Percentiles rank a stretch among this genome's conserved stretches.
These are phyloP conservation scores for Sindora glabra DNA, from an alignment of 306 rosid genomes.

Conservation along the genomic window DNA sequence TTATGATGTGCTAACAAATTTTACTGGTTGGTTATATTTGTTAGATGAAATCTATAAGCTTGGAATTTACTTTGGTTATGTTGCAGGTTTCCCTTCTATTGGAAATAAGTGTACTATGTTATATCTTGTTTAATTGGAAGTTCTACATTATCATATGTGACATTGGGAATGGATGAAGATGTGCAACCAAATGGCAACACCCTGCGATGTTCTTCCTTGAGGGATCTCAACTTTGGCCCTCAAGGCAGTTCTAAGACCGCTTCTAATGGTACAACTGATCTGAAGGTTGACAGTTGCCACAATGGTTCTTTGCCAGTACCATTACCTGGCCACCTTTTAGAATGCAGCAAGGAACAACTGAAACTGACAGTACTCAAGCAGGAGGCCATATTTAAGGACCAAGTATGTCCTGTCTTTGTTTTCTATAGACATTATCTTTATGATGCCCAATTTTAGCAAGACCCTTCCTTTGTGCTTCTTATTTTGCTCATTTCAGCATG, in stretches of 20 bases:
- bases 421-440: background rate
- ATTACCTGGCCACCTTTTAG: constrained; percentile 19
- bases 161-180: constrained; percentile 39
- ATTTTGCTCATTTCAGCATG: constrained; percentile 1
- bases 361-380: constrained; percentile 63
- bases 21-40: background rate
- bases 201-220: constrained; percentile 18
- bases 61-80: background rate
- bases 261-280: constrained; percentile 16
- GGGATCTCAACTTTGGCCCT: constrained; percentile 24
- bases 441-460: background rate
- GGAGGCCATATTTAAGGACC: constrained; percentile 54
- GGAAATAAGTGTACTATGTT: constrained; percentile 8
- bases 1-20: background rate
- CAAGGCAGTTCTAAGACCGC: constrained; percentile 38
- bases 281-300: constrained; percentile 1
- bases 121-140: constrained; percentile 14
- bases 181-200: constrained; percentile 29
- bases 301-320: constrained; percentile 18
- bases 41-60: too few relatives aligned
- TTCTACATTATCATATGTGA: constrained; percentile 22
- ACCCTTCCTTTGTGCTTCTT: background rate
- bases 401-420: constrained; percentile 34
- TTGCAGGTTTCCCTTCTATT: constrained; percentile 23
- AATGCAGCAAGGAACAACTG: constrained; percentile 36